Evolutionary conservation across 2,329 filamentous ascomycete species (phyloP).

Genomic region (Cladorrhinum sp.): DNA sequence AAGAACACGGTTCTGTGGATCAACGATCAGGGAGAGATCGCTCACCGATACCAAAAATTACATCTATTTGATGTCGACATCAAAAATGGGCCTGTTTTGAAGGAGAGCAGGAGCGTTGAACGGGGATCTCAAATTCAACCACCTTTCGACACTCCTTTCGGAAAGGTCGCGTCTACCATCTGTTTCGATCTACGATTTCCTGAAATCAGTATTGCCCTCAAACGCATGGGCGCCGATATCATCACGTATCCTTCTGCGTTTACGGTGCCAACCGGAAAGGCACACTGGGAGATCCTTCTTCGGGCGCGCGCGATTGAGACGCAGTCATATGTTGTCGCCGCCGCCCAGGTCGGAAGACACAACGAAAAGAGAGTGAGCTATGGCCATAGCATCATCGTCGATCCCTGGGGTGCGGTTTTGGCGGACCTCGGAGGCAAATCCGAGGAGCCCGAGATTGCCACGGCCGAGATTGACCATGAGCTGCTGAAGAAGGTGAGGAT

Average conservation of each 20-base stretch:
- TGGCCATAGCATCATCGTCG: conserved; percentile 79
- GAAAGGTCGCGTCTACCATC: conserved; percentile 74
- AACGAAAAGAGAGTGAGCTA: conserved; percentile 78
- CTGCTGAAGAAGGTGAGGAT: conserved; percentile 47
- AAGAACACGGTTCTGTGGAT: conserved; percentile 56
- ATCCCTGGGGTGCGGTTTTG: conserved; percentile 79
- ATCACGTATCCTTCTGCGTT: conserved; percentile 89
- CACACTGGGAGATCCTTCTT: conserved; percentile 81
- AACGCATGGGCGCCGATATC: conserved; percentile 58
- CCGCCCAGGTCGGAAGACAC: conserved; percentile 60
- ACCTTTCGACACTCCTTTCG: conserved; percentile 71
- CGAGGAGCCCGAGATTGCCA: conserved; percentile 48
- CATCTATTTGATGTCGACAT: conserved; percentile 76
- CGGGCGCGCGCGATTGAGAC: conserved; percentile 83
- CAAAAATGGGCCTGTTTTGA: conserved; percentile 29
- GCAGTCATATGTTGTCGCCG: conserved; percentile 81
- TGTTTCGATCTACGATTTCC: conserved; percentile 67
- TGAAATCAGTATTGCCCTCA: conserved; percentile 32
- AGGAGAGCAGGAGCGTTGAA: conserved; percentile 24
- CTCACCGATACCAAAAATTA: conserved; percentile 72
- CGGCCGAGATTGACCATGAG: conserved; percentile 53
- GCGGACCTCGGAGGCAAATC: conserved; percentile 52
- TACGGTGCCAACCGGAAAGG: conserved; percentile 76
- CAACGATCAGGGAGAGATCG: conserved; percentile 40
- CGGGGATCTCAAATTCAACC: conserved; percentile 30